Percentiles rank a stretch among this genome's conserved stretches.
Conservation (phyloP, 106 monocot species). For the Platanthera zijinensis region DNA sequence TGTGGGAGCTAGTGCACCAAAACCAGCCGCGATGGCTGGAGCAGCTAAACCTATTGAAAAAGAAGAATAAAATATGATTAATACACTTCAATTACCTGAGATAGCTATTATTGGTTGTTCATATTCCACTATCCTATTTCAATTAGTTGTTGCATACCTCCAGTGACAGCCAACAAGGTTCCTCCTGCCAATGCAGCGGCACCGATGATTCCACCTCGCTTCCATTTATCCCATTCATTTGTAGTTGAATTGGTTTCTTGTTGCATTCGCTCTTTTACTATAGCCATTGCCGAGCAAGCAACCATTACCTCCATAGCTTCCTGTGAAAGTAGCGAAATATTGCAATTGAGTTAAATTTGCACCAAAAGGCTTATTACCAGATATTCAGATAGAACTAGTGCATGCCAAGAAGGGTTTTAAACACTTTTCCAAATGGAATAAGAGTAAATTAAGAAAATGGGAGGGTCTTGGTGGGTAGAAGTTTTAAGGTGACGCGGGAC, state of each 20-base stretch:
- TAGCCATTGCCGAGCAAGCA: slow-evolving; percentile 85
- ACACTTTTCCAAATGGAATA: too few relatives aligned
- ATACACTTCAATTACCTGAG: too few relatives aligned
- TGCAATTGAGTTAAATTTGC: background rate
- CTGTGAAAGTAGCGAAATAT: slow-evolving; percentile 22
- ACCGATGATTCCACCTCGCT: slow-evolving; percentile 78
- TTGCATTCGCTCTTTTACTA: slow-evolving; percentile 41
- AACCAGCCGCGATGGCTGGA: slow-evolving; percentile 97
- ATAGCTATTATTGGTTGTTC: too few relatives aligned
- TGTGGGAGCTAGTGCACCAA: slow-evolving; percentile 88
- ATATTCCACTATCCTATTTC: too few relatives aligned
- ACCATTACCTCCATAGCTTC: slow-evolving; percentile 92
- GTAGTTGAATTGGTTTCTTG: slow-evolving; percentile 23
- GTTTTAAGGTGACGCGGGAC: too few relatives aligned
- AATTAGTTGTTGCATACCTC: slow-evolving; percentile 27
- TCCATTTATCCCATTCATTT: slow-evolving; percentile 74
- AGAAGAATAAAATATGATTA: background rate
- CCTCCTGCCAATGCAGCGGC: slow-evolving; percentile 95
- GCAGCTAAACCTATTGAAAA: slow-evolving; percentile 78
- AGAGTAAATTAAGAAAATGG: too few relatives aligned
- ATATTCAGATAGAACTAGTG: too few relatives aligned
- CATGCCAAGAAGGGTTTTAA: too few relatives aligned
- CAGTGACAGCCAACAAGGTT: slow-evolving; percentile 77
- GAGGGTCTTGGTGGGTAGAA: too few relatives aligned
- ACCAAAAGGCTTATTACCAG: too few relatives aligned